These are phyloP conservation scores for Exophiala aquamarina DNA, from an alignment of 2,329 filamentous ascomycete genomes.

Conservation along the genomic window DNA sequence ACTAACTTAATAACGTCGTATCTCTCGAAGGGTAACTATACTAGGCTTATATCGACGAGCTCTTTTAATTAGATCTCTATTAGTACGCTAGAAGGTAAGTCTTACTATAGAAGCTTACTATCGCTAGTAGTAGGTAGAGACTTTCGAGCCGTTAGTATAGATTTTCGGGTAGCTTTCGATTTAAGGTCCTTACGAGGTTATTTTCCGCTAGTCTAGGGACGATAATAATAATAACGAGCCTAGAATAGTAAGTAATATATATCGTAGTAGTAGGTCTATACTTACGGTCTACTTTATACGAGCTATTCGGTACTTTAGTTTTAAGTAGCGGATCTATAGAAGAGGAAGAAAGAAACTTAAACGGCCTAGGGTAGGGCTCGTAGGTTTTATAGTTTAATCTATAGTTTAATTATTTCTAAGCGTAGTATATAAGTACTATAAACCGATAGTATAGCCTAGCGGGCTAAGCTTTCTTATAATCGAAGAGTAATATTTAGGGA, in stretches of 20 bases:
- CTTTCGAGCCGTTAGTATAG: constrained; percentile 54
- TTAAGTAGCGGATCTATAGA: too few relatives aligned
- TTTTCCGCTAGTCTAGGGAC: constrained; percentile 59
- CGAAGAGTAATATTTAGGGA: too few relatives aligned
- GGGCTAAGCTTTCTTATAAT: too few relatives aligned
- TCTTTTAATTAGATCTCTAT: background rate
- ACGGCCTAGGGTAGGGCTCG: too few relatives aligned
- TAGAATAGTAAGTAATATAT: constrained; percentile 16
- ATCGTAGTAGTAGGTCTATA: constrained; percentile 39
- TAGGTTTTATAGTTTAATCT: too few relatives aligned
- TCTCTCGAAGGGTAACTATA: constrained; percentile 96
- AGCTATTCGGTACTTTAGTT: constrained; percentile 39
- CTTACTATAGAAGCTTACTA: constrained; percentile 68
- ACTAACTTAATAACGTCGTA: constrained; percentile 74
- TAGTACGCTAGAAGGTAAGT: constrained; percentile 31
- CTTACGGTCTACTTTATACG: constrained; percentile 53
- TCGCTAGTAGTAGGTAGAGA: constrained; percentile 77
- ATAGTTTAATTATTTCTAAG: too few relatives aligned
- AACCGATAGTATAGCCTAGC: too few relatives aligned
- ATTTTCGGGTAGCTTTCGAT: constrained; percentile 97
- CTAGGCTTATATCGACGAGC: constrained; percentile 85
- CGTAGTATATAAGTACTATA: too few relatives aligned
- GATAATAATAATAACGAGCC: constrained; percentile 7
- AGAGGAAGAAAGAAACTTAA: too few relatives aligned
- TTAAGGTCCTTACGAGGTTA: constrained; percentile 66